Base-by-base conservation (phyloP, 371 early-diverging fungal genomes). In the Saksenaea vasiformis region DNA sequence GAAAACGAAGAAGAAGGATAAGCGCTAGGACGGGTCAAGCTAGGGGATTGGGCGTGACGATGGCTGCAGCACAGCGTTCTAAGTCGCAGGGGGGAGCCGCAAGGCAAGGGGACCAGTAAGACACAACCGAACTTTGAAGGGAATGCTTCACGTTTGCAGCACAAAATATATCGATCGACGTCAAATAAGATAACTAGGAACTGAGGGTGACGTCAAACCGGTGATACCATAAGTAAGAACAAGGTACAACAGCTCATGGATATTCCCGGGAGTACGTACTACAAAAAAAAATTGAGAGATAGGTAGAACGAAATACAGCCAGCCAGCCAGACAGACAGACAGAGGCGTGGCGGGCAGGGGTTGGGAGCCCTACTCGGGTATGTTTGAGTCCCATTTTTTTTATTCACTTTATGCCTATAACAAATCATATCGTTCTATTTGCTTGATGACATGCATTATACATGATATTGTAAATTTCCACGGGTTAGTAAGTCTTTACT, bases 281-380 rank as follows among this genome's bases (percentile, higher is more conserved):
- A 47, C 51, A 47, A 14, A n/a, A 41, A 15, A 47, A 47, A 31
- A 31, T n/a, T n/a, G 31, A 31, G 7, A 7, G 7, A 31, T 2
- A 31, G 31, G 31, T 2, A 2, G 7, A 4, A 31, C 31, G 31
- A 31, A 31, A 4, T n/a, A n/a, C 4, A 31, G 31, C 31, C 4
- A 31, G 31, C 2, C 7, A 31, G 31, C 2, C 31, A 31, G 31
- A 7, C 31, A 31, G 31, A 7, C 31, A 31, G 31, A 7, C 31
- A 31, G n/a, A n/a, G 51, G 22, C 51, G 51, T 47, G 51, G 51
- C 51, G 51, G 51, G 51, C 51, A 47, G 51, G 51, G 51, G 51
- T 9, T 4, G 19, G n/a, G 19, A 41, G n/a, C 51, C 22, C 19
- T 22, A 10, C 9, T 47, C 14, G 14, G 43, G 51, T 22, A 47